Base-by-base conservation (phyloP, 176 grass and related monocot species). In the Avena atlantica region DNA sequence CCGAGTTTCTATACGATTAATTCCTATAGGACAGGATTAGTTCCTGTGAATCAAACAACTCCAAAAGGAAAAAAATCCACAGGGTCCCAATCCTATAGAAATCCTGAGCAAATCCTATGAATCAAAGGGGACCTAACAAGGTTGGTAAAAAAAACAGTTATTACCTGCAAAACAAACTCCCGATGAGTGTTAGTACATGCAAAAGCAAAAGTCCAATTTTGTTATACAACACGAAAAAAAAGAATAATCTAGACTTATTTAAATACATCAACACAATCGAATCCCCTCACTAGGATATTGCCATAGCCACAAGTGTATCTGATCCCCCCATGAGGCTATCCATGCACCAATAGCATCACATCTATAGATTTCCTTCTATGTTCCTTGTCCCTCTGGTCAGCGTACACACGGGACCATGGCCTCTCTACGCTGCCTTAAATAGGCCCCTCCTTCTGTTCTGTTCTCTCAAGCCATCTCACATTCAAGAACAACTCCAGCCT, bases 291-390 rank as follows among this genome's bases (percentile, higher is more conserved):
- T 48, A 23, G 42, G 70, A 73, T 42, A 14, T 73, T 47, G 5
- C n/a, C 70, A 73, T 73, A 73, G 70, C 70, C 70, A 73, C 70
- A 47, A 73, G 70, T 48, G 11, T 73, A 73, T 73, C 70, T 14
- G 70, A 73, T 73, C 70, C 20, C 20, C 9, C 20, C 2, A 0
- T 73, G 70, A 44, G 20, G 10, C 70, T 48, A 40, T 1, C 42
- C 7, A 10, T 23, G 70, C 70, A 73, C 70, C 70, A 73, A 73
- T 73, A 5, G 70, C 70, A 73, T 47, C 70, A 14, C 70, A 48
- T 4, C 70, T 1, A 23, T 20, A 21, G 40, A 73, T 73, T n/a
- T 44, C 68, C 10, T 44, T n/a, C 68, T 71, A 29, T 34, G 8
- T 37, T 5, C 1, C 24, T 13, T 29, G 24, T 65, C 62, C 62